Conservation (phyloP, 495 filamentous ascomycete genomes). For the Extremus antarcticus region DNA sequence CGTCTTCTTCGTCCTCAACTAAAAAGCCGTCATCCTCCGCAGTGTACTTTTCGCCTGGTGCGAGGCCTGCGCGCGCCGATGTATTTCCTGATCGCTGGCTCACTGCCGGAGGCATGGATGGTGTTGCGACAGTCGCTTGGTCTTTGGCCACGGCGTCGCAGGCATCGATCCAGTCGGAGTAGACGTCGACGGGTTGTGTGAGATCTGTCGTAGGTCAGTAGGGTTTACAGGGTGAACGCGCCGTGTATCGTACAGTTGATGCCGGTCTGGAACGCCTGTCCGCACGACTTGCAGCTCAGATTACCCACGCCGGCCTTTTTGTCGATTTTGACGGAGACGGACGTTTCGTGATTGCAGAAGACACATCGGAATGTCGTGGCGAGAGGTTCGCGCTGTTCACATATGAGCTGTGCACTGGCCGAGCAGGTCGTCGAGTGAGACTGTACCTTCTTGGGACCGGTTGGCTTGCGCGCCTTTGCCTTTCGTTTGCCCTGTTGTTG, state of each 20-base stretch:
- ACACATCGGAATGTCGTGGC: conserved; percentile 84
- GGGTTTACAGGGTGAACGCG: background rate
- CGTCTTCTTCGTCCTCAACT: conserved; percentile 29
- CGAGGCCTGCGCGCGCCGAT: conserved; percentile 10
- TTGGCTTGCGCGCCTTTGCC: conserved; percentile 77
- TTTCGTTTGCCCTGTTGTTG: conserved; percentile 68
- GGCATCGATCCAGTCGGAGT: conserved; percentile 96
- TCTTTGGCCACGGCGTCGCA: conserved; percentile 72
- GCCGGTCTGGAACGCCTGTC: conserved; percentile 79
- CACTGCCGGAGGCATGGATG: background rate
- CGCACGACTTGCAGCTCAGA: conserved; percentile 84
- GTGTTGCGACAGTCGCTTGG: conserved; percentile 2
- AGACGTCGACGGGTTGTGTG: conserved; percentile 84
- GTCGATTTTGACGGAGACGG: conserved; percentile 77
- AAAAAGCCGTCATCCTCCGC: conserved; percentile 26
- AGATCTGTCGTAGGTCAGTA: conserved; percentile 47
- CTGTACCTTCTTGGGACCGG: conserved; percentile 68
- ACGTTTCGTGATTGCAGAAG: conserved; percentile 95
- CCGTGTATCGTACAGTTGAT: conserved; percentile 66
- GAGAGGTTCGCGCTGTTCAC: conserved; percentile 69
- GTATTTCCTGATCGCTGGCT: background rate
- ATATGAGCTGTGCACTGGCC: background rate
- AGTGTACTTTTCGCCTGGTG: conserved; percentile 18
- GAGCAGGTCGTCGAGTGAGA: background rate
- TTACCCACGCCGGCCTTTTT: conserved; percentile 79